Conservation (phyloP, 257 asterid genomes). For the Solanum pinnatisectum region DNA sequence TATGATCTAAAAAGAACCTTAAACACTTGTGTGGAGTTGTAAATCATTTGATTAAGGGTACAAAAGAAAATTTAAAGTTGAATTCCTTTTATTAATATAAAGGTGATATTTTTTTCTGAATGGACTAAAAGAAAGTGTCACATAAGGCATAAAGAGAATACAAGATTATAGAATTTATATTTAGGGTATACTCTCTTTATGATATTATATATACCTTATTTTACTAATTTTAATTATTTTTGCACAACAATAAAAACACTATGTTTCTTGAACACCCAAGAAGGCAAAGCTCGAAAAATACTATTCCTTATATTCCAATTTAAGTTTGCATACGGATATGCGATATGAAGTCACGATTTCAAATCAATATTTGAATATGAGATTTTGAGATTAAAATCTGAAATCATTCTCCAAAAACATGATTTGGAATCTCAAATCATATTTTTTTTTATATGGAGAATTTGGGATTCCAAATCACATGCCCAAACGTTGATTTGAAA, state of each 20-base stretch:
- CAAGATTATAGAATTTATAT: background rate
- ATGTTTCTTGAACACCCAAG: background rate
- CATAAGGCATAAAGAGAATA: background rate
- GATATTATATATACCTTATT: background rate
- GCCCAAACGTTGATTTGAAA: background rate
- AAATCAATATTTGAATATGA: too few relatives aligned
- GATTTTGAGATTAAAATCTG: rapidly evolving
- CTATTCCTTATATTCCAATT: background rate
- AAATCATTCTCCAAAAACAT: background rate
- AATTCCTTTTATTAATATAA: too few relatives aligned
- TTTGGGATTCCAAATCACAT: background rate
- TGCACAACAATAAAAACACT: background rate
- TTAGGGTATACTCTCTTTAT: background rate
- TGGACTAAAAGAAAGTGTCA: background rate
- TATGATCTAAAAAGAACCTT: background rate
- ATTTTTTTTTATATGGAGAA: background rate
- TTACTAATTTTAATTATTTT: background rate
- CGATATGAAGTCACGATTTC: background rate
- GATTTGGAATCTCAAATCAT: background rate
- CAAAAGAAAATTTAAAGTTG: too few relatives aligned
- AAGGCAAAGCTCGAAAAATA: background rate
- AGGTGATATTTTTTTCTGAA: too few relatives aligned
- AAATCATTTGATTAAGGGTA: too few relatives aligned
- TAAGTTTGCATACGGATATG: background rate
- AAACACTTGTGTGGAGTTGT: background rate